Evolutionary conservation across 225 moss, liverwort and hornwort genomes (phyloP).

Genomic region (Straminergon stramineum): DNA sequence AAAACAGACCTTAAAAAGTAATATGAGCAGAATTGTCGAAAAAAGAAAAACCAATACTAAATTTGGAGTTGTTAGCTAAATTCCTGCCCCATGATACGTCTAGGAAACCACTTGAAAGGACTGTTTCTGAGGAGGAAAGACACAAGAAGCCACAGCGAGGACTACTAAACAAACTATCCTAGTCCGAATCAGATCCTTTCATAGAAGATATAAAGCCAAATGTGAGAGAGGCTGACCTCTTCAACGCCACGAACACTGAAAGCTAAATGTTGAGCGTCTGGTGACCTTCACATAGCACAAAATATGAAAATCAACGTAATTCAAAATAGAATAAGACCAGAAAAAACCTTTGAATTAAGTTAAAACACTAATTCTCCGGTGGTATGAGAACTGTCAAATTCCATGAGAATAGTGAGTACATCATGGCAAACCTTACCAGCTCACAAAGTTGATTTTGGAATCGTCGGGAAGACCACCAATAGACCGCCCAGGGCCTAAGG

Average conservation of each 20-base stretch:
- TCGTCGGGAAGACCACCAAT: slow-evolving; percentile 68
- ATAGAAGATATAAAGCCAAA: background rate
- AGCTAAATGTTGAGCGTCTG: slow-evolving; percentile 77
- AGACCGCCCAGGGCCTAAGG: slow-evolving; percentile 45
- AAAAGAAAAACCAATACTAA: background rate
- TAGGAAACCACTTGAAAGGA: background rate
- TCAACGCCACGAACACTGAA: slow-evolving; percentile 74
- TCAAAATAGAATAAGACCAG: background rate
- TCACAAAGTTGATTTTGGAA: slow-evolving; percentile 83
- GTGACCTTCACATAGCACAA: slow-evolving; percentile 69
- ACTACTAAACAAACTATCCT: background rate
- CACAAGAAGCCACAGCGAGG: background rate
- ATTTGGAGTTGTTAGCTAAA: background rate
- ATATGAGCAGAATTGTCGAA: background rate
- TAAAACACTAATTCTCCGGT: background rate
- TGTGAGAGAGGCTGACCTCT: slow-evolving; percentile 34
- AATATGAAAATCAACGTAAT: background rate
- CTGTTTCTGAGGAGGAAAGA: background rate
- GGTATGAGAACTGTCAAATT: background rate
- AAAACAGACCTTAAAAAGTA: background rate
- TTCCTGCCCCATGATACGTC: background rate
- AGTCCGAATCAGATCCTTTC: background rate
- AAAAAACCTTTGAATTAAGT: background rate
- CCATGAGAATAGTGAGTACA: background rate
- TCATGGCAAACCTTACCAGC: slow-evolving; percentile 48